Base-by-base conservation (phyloP, 2,329 filamentous ascomycete species). In the Fusarium citri region DNA sequence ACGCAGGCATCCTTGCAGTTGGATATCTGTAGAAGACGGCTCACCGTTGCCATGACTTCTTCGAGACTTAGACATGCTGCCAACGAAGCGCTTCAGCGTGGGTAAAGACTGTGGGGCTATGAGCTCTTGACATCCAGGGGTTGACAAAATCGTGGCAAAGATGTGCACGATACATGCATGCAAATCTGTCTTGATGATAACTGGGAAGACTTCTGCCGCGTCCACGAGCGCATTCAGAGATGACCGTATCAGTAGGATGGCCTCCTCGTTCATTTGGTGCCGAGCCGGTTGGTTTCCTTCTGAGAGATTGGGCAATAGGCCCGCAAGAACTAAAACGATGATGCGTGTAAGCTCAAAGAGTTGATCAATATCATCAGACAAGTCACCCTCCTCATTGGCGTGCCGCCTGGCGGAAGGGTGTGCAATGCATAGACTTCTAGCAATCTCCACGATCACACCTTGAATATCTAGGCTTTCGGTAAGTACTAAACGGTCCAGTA, bases 151-250 rank as follows among this genome's bases (percentile, higher is more conserved):
- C 1, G 94, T 97, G 56, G 93, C 92, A 77, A 98, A 98, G 58
- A 98, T 97, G 82, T 99, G 94, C 51, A 99, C 88, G 72, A 98
- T 97, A 76, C 95, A 98, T 41, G 96, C 95, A 77, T 98, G 94
- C 9, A 99, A 86, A 78, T 99, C 96, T 12, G 94, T 95, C 77
- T 96, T 96, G 83, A 99, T 99, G 74, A 99, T 94, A 4, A 93
- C 90, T 0, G 97, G 97, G 81, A 99, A 99, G 18, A 98, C 94
- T 66, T 97, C 93, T 9, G 96, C 94, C 2, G 96, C 94, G 76
- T 98, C 94, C 6, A 98, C 96, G 3, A 99, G 88, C 2, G 96
- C 93, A 64, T 94, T 92, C 3, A 99, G 85, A 1, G 94, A 91
- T 3, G 92, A 89, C 25, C 90, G 90, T 51, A 98, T 89, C 5